Evolutionary conservation across 2,329 filamentous ascomycete species (phyloP).

Genomic region (Pseudogymnoascus sp.): DNA sequence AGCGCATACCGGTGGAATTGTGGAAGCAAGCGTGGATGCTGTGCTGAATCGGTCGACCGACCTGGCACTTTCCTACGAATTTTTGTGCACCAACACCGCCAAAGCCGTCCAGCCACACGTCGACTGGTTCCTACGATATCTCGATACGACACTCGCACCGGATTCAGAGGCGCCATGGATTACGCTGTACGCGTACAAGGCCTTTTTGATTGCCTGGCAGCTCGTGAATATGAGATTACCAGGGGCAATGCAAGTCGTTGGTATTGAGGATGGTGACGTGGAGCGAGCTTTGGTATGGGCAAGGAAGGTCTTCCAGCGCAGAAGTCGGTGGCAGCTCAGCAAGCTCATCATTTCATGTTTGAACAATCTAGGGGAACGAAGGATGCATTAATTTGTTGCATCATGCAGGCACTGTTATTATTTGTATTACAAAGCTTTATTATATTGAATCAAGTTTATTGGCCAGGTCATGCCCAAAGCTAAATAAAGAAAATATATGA

Average conservation of each 20-base stretch:
- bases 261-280: conserved; percentile 27
- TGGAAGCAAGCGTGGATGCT: conserved; percentile 30
- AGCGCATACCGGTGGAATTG: conserved; percentile 32
- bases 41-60: conserved; percentile 28
- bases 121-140: conserved; percentile 33
- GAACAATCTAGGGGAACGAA: conserved; percentile 17
- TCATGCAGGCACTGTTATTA: not conserved
- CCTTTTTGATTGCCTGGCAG: conserved; percentile 35
- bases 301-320: conserved; percentile 25
- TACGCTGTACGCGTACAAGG: conserved; percentile 33
- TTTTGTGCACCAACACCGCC: conserved; percentile 26
- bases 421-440: conserved; percentile 4
- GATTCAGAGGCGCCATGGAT: conserved; percentile 33
- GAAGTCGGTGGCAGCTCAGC: conserved; percentile 26
- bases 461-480: not conserved
- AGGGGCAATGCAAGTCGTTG: conserved; percentile 29
- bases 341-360: conserved; percentile 28
- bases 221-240: conserved; percentile 25
- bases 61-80: conserved; percentile 26
- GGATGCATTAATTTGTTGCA: not conserved
- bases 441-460: not conserved
- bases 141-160: conserved; percentile 22
- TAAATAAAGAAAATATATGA: not conserved
- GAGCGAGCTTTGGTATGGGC: conserved; percentile 27
- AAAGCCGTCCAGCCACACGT: conserved; percentile 30